Evolutionary conservation across 2,329 filamentous ascomycete genomes (phyloP).

Genomic region (Colletotrichum magnum): DNA sequence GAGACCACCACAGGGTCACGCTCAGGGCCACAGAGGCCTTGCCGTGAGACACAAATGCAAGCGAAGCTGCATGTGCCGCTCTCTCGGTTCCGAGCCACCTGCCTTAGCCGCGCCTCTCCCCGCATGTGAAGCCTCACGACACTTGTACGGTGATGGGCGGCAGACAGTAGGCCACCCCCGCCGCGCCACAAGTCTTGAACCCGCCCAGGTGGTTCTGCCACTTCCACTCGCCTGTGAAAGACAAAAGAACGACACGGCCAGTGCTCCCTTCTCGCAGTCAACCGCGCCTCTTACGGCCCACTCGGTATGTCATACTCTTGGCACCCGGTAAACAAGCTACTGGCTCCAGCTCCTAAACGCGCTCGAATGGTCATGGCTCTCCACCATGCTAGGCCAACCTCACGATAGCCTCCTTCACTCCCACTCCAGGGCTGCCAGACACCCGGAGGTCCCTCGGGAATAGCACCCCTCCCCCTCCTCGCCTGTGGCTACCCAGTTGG

Average conservation of each 20-base stretch:
- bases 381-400: constrained; percentile 9
- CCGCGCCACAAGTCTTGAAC: constrained; percentile 32
- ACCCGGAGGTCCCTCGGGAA: not conserved
- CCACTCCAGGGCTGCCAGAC: not conserved
- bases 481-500: constrained; percentile 29
- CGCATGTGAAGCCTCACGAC: constrained; percentile 22
- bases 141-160: not conserved
- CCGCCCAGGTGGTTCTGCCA: constrained; percentile 3
- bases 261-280: constrained; percentile 5
- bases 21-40: not conserved
- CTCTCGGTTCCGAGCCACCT: constrained; percentile 13
- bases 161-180: constrained; percentile 12
- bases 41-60: constrained; percentile 7
- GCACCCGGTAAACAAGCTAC: constrained; percentile 27
- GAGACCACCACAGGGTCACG: not conserved
- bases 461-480: constrained; percentile 8
- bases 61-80: constrained; percentile 13
- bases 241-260: not conserved
- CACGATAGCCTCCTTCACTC: constrained; percentile 4
- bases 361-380: constrained; percentile 1
- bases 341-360: constrained; percentile 8
- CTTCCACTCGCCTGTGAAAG: constrained; percentile 1
- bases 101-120: constrained; percentile 9
- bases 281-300: not conserved
- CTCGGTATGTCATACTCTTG: constrained; percentile 7